These are phyloP conservation scores for Gossypium longicalyx DNA, from an alignment of 345 rosid genomes.

Conservation along the genomic window DNA sequence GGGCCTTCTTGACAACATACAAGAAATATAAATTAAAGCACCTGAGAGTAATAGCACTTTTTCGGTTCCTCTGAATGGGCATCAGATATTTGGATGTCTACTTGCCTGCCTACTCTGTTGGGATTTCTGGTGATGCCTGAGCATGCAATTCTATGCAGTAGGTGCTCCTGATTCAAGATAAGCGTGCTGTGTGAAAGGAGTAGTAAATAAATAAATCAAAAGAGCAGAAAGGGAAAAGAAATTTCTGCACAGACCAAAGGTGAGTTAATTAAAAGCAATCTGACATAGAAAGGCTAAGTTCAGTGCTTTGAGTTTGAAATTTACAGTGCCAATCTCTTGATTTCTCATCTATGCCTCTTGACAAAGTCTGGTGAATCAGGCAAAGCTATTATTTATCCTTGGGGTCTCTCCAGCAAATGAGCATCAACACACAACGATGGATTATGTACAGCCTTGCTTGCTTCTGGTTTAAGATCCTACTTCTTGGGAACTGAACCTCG, in stretches of 20 bases:
- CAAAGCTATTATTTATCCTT: conserved; percentile 22
- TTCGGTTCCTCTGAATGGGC: not conserved
- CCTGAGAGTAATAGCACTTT: not conserved
- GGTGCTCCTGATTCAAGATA: not conserved
- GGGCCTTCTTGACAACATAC: not conserved
- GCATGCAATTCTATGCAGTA: not conserved
- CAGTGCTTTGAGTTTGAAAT: not conserved
- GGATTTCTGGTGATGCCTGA: conserved; percentile 9
- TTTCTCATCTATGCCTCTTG: not conserved
- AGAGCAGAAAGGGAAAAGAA: not conserved
- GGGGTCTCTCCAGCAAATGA: conserved; percentile 36
- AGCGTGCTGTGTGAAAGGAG: not conserved
- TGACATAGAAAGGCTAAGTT: conserved; percentile 4
- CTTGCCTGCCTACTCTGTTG: conserved; percentile 3
- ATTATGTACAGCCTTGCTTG: conserved; percentile 34
- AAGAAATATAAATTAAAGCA: not conserved
- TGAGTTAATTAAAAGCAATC: conserved; percentile 4
- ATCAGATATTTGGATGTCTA: not conserved
- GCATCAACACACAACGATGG: conserved; percentile 33
- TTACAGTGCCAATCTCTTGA: conserved; percentile 1
- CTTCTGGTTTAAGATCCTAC: conserved; percentile 28
- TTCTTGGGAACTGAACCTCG: conserved; percentile 15
- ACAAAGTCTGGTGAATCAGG: not conserved
- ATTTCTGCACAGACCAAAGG: not conserved
- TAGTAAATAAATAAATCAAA: not conserved